These are phyloP conservation scores for Trichoderma reesei DNA, from an alignment of 495 filamentous ascomycete genomes.

Conservation along the genomic window DNA sequence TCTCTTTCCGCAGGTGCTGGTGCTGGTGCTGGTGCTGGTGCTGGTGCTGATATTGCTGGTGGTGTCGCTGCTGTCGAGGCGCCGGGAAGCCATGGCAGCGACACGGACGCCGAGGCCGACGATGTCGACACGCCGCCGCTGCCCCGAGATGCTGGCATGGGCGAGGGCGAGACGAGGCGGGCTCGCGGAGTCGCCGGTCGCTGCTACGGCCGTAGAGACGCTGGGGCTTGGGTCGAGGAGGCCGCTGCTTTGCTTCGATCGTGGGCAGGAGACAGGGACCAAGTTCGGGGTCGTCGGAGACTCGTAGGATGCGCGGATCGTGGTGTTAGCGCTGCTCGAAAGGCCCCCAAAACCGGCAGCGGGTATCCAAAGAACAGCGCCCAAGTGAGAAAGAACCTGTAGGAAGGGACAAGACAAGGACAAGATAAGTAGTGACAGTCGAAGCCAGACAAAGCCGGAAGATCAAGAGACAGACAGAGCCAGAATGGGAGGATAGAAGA, in stretches of 20 bases:
- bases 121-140: slow-evolving; percentile 8
- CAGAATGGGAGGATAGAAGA: too few relatives aligned
- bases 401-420: too few relatives aligned
- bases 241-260: neutral
- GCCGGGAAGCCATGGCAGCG: slow-evolving; percentile 3
- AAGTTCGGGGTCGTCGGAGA: neutral
- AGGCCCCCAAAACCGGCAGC: neutral
- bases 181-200: slow-evolving; percentile 1
- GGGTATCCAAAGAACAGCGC: neutral
- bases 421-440: too few relatives aligned
- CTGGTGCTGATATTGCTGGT: too few relatives aligned
- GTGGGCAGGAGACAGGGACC: neutral
- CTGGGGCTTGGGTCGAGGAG: neutral
- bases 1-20: too few relatives aligned
- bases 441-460: too few relatives aligned
- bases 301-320: neutral
- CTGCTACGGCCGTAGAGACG: slow-evolving; percentile 1
- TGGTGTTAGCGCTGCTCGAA: neutral
- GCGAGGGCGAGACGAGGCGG: neutral
- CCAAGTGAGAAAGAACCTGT: too few relatives aligned
- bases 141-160: slow-evolving; percentile 5
- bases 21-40: too few relatives aligned
- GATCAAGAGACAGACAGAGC: too few relatives aligned
- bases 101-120: slow-evolving; percentile 5
- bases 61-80: neutral